phyloP scores from a whole-genome alignment of 2,329 filamentous ascomycete species.

The Fusarium sp. region DNA sequence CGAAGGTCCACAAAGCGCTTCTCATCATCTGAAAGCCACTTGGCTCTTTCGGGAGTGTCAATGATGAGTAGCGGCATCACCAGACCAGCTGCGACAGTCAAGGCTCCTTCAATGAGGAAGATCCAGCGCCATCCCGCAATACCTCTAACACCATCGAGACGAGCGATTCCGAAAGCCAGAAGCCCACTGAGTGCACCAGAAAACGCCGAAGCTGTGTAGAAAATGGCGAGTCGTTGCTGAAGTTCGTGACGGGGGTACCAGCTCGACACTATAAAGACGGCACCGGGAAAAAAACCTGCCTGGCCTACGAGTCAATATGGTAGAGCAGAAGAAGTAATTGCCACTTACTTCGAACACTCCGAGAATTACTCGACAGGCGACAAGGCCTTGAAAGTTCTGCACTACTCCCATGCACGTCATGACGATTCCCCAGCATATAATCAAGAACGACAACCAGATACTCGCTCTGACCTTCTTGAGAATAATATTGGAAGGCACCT shows the following conservation, averaged over 20 bases:
- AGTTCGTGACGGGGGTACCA: slow-evolving; percentile 46
- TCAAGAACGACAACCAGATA: slow-evolving; percentile 48
- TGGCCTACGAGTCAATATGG: neutral
- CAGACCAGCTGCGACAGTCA: slow-evolving; percentile 49
- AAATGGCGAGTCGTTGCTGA: slow-evolving; percentile 44
- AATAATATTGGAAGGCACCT: slow-evolving; percentile 49
- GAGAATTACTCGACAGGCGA: slow-evolving; percentile 56
- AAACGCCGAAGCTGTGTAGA: slow-evolving; percentile 49
- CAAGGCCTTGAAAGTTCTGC: slow-evolving; percentile 55
- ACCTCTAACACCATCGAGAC: slow-evolving; percentile 54
- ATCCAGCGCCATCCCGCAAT: slow-evolving; percentile 61
- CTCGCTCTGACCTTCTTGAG: slow-evolving; percentile 47
- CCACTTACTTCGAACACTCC: slow-evolving; percentile 48
- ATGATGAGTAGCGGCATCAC: slow-evolving; percentile 52
- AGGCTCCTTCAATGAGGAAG: slow-evolving; percentile 61
- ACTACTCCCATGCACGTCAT: slow-evolving; percentile 56
- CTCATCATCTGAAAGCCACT: slow-evolving; percentile 51
- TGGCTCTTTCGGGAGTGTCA: slow-evolving; percentile 47
- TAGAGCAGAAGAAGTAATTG: accelerated
- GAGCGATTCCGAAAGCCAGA: slow-evolving; percentile 54
- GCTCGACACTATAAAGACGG: slow-evolving; percentile 41
- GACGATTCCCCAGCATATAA: slow-evolving; percentile 54
- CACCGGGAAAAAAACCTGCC: slow-evolving; percentile 53
- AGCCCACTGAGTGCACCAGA: slow-evolving; percentile 57
- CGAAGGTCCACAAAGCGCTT: slow-evolving; percentile 44